Percentiles rank a stretch among this genome's conserved stretches.
Conservation (phyloP, 768 basidiomycete species). For the Podaxis sp. region DNA sequence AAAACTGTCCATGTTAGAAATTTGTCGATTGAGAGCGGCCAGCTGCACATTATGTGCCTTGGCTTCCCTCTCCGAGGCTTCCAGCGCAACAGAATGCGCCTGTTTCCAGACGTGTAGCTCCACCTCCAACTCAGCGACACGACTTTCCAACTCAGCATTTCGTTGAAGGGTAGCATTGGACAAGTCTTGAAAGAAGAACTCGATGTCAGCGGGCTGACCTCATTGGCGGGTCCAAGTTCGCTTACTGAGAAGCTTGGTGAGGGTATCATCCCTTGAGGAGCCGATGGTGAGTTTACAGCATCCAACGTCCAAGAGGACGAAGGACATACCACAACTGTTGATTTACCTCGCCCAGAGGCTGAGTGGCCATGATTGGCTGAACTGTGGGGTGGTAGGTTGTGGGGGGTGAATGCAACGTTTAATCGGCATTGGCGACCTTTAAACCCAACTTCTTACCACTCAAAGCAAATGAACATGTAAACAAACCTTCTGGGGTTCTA, state of each 20-base stretch:
- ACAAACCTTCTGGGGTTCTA: constrained; percentile 54
- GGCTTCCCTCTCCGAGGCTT: constrained; percentile 57
- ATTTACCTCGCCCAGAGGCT: constrained; percentile 53
- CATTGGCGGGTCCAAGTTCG: background rate
- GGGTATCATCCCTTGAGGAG: constrained; percentile 56
- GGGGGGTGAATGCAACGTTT: constrained; percentile 37
- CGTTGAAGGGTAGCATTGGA: constrained; percentile 60
- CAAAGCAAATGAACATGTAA: constrained; percentile 46
- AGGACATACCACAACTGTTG: constrained; percentile 60
- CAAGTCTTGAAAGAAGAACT: constrained; percentile 37
- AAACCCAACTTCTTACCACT: constrained; percentile 35
- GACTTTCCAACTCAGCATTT: constrained; percentile 58
- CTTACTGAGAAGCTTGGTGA: constrained; percentile 57
- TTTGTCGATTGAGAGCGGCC: constrained; percentile 58
- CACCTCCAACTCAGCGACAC: constrained; percentile 62
- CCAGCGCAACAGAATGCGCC: constrained; percentile 59
- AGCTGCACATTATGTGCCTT: constrained; percentile 68
- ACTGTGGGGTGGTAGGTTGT: constrained; percentile 23
- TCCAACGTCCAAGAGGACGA: constrained; percentile 3
- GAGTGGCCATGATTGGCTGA: constrained; percentile 47
- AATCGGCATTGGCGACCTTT: constrained; percentile 39
- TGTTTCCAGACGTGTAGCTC: constrained; percentile 70
- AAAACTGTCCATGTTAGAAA: constrained; percentile 53
- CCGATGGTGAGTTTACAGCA: constrained; percentile 3
- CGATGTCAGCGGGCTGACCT: constrained; percentile 1